Evolutionary conservation across 2,329 filamentous ascomycete genomes (phyloP).

Genomic region (Penicillium sumatraense): DNA sequence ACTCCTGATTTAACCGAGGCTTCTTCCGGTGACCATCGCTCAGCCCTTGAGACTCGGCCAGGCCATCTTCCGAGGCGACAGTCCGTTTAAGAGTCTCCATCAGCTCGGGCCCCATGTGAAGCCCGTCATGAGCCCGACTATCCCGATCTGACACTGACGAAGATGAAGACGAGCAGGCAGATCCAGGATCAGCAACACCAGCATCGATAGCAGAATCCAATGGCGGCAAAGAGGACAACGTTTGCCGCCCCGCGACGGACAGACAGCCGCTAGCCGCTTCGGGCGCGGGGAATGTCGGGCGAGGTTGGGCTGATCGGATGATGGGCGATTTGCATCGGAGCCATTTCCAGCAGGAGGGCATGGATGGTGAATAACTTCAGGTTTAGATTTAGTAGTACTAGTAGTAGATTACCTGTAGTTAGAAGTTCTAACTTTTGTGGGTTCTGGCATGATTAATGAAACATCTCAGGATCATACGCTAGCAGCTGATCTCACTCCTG

Average conservation of each 20-base stretch:
- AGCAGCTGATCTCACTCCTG: not conserved
- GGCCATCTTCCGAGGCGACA: not conserved
- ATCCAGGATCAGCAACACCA: not conserved
- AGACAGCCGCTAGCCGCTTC: conserved; percentile 3
- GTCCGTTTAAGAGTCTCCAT: conserved; percentile 2
- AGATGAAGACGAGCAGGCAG: not conserved
- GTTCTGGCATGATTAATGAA: not conserved
- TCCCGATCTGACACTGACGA: too few species aligned
- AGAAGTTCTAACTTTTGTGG: too few species aligned
- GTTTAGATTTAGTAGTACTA: not conserved
- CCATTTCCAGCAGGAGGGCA: conserved; percentile 2
- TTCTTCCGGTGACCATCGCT: not conserved
- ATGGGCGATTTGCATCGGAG: not conserved
- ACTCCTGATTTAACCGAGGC: not conserved
- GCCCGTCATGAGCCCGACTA: not conserved
- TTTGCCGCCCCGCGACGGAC: not conserved
- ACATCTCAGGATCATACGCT: not conserved
- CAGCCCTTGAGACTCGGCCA: not conserved
- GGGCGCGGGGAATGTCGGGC: not conserved
- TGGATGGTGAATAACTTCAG: not conserved
- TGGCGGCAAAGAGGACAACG: not conserved
- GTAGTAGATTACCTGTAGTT: not conserved
- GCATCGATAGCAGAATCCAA: too few species aligned
- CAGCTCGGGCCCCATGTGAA: conserved; percentile 1
- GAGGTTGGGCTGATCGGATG: not conserved